Evolutionary conservation across 352 stramenopile species (phyloP), one percentile per base, ranked within the genome.

Genomic region (Globisporangium perplexum): DNA sequence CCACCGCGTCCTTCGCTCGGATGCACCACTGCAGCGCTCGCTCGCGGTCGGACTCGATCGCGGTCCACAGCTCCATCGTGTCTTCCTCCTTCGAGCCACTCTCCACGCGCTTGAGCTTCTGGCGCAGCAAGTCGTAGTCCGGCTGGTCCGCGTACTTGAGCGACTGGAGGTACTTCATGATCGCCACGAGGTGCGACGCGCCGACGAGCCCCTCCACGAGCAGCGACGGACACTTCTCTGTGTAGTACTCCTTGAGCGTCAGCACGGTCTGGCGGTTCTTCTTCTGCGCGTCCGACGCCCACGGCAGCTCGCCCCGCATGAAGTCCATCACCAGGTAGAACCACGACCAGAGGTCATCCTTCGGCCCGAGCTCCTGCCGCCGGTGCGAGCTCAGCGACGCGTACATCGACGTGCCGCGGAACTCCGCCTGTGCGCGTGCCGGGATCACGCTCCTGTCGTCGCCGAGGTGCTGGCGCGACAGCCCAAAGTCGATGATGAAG

Each of bases 241-340:
- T 92, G 57, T 86, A 95, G 56, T 88, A 83, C 54, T 90, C 83
- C 57, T 95, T 95, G 6, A 95, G 59, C 26, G 63, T 73, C 31
- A 95, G 66, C 36, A 95, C 85, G 7, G 77, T 87, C 47, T 90
- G 62, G 4, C 85, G 77, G 46, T 95, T 91, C 51, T 95, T 95
- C 22, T 87, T 71, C 52, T 93, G 85, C 7, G 85, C 85, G 42
- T 95, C 85, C 3, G 66, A 56, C 20, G 83, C 83, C 85, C 85
- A 95, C 1, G 85, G 85, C 44, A 95, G 58, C 35, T 95, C 85
- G 22, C 85, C 85, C 10, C 85, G 81, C 66, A 95, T 75, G 52
- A 96, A 90, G 43, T 96, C 86, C 55, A 96, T 75, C 18, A 96
- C 82, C 15, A 93, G 66, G 59, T 93, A 96, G 48, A 91, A 90